Conservation (phyloP, 495 filamentous ascomycete species). For the Talaromyces liani region DNA sequence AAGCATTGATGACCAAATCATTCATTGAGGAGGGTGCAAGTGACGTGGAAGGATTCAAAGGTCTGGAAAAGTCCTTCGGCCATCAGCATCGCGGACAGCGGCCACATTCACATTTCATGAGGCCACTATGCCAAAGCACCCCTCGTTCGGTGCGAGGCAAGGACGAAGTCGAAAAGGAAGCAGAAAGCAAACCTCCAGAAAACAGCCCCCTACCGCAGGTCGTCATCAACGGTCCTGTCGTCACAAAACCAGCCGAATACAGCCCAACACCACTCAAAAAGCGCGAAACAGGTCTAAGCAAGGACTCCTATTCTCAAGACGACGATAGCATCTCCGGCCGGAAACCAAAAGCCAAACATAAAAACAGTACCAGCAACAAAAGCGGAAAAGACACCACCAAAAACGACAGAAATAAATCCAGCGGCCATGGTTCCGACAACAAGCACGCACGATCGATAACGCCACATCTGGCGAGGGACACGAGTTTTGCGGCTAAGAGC, state of each 20-base stretch:
- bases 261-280: background rate
- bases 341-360: conserved; percentile 30
- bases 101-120: conserved; percentile 61
- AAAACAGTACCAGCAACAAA: conserved; percentile 17
- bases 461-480: conserved; percentile 26
- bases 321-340: conserved; percentile 25
- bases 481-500: conserved; percentile 15
- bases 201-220: conserved; percentile 9
- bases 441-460: conserved; percentile 16
- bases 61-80: conserved; percentile 54
- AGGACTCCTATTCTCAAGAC: conserved; percentile 28
- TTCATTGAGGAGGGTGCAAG: conserved; percentile 60
- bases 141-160: conserved; percentile 32
- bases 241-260: conserved; percentile 1
- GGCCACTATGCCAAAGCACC: conserved; percentile 54
- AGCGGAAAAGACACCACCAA: conserved; percentile 27
- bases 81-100: conserved; percentile 57
- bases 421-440: conserved; percentile 17
- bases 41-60: conserved; percentile 63
- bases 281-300: conserved; percentile 19
- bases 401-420: conserved; percentile 30
- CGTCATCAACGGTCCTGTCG: conserved; percentile 15
- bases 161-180: conserved; percentile 8
- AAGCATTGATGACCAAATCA: conserved; percentile 56
- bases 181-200: background rate